Percentiles rank a stretch among this genome's conserved stretches.
phyloP scores from a whole-genome alignment of 257 asterid genomes.

The Solanum medicagineum region DNA sequence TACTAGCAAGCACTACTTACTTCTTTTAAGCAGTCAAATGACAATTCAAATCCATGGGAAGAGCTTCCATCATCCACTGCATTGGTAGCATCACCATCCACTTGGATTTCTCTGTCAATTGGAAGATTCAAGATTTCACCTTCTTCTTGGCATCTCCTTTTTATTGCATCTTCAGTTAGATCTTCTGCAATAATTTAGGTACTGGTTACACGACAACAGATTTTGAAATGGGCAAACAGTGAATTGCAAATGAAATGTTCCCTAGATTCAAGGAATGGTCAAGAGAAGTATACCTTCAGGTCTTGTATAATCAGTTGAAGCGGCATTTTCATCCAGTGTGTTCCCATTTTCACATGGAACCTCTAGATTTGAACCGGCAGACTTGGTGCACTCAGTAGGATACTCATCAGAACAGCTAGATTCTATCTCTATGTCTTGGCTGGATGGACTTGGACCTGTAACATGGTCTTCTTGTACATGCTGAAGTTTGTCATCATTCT shows the following conservation, averaged over 20 bases:
- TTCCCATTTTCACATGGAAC: slow-evolving; percentile 10
- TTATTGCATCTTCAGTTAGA: slow-evolving; percentile 20
- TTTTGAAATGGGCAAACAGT: background rate
- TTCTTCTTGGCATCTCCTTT: slow-evolving; percentile 18
- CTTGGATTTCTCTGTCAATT: slow-evolving; percentile 14
- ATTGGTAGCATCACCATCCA: slow-evolving; percentile 16
- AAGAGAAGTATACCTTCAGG: slow-evolving; percentile 32
- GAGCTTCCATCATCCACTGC: slow-evolving; percentile 22
- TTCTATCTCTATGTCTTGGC: slow-evolving; percentile 20
- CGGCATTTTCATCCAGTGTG: slow-evolving; percentile 13
- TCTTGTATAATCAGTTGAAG: slow-evolving; percentile 10
- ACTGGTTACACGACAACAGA: background rate
- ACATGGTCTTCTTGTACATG: slow-evolving; percentile 21
- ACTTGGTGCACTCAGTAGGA: slow-evolving; percentile 21
- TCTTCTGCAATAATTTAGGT: slow-evolving; percentile 4
- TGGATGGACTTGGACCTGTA: slow-evolving; percentile 20
- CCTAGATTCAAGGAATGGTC: background rate
- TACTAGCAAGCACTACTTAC: background rate
- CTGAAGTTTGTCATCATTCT: slow-evolving; percentile 6
- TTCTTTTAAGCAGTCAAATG: background rate
- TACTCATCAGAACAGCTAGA: slow-evolving; percentile 7
- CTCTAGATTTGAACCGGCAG: slow-evolving; percentile 1
- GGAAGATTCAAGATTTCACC: slow-evolving; percentile 6
- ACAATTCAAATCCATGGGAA: slow-evolving; percentile 8
- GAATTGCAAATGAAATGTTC: background rate